Evolutionary conservation across 495 filamentous ascomycete genomes (phyloP).

Genomic region (Wilcoxina mikolae): DNA sequence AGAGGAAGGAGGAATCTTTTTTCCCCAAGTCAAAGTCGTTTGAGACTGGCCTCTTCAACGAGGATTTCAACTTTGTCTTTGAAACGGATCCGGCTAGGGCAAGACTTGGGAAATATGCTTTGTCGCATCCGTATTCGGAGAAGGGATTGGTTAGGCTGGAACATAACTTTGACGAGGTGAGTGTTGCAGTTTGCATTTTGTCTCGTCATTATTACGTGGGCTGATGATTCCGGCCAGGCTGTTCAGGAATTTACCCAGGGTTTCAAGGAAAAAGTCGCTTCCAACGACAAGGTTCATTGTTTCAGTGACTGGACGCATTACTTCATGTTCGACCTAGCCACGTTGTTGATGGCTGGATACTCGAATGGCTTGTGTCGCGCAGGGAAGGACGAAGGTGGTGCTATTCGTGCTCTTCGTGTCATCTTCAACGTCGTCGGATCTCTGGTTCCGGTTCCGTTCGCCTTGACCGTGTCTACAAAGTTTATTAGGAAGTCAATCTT

Average conservation of each 20-base stretch:
- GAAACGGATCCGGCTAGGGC: slow-evolving; percentile 23
- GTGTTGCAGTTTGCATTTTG: slow-evolving; percentile 2
- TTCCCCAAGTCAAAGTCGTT: slow-evolving; percentile 48
- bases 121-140: slow-evolving; percentile 59
- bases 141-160: slow-evolving; percentile 54
- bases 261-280: slow-evolving; percentile 42
- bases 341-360: slow-evolving; percentile 15
- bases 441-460: slow-evolving; percentile 17
- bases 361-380: slow-evolving; percentile 21
- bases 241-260: slow-evolving; percentile 53
- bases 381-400: slow-evolving; percentile 14
- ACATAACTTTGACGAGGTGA: slow-evolving; percentile 53
- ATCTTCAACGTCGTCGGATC: slow-evolving; percentile 20
- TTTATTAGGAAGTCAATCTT: slow-evolving; percentile 18
- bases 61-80: slow-evolving; percentile 59
- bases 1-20: slow-evolving; percentile 29
- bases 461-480: slow-evolving; percentile 17
- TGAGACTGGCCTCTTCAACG: slow-evolving; percentile 25
- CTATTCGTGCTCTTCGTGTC: slow-evolving; percentile 15
- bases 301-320: slow-evolving; percentile 63
- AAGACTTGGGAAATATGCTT: slow-evolving; percentile 30
- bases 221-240: slow-evolving; percentile 39
- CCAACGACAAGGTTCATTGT: slow-evolving; percentile 40
- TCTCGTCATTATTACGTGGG: not conserved
- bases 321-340: slow-evolving; percentile 57